Evolutionary conservation across 768 basidiomycete species (phyloP), one percentile per base, ranked within the genome.

Genomic region (Rhizopogon roseolus): DNA sequence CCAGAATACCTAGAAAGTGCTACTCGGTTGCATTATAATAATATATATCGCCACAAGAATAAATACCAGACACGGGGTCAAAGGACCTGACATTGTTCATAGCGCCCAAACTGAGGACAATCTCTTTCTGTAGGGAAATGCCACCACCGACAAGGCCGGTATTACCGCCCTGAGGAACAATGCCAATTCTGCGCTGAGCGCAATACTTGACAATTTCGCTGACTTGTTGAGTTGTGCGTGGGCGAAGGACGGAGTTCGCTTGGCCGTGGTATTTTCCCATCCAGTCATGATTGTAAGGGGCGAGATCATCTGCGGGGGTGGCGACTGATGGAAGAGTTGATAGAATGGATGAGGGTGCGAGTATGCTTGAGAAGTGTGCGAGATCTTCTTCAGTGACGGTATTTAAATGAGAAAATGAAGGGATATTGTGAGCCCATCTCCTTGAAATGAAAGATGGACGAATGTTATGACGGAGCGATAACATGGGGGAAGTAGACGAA

Each of bases 81-180:
- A 92, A 93, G 4, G 84, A 84, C 60, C 92, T 85, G 49, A 93
- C 81, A 56, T 80, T 78, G 63, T 82, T 84, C 84, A 99, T 83
- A 64, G 89, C 93, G 19, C 84, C 75, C 39, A 96, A 78, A 56
- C 82, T 93, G 49, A 99, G 73, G 49, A 99, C 79, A 57, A 98
- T 70, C 70, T 99, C 97, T 66, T 95, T 87, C 60, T 83, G 75
- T 38, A 93, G 66, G 0, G 97, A 96, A 10, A 96, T 89, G 57
- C 94, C 85, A 37, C 97, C 97, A 53, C 95, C 97, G 37, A 99
- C 97, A 11, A 99, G 81, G 14, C 97, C 97, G 0, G 97, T 99
- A 73, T 99, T 99, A 43, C 97, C 97, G 44, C 97, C 96, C 69
- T 99, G 97, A 2, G 97, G 97, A 2, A 97, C 94, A 51, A 98